Base-by-base conservation (phyloP, 148 eudicot genomes). In the Arctostaphylos glauca region DNA sequence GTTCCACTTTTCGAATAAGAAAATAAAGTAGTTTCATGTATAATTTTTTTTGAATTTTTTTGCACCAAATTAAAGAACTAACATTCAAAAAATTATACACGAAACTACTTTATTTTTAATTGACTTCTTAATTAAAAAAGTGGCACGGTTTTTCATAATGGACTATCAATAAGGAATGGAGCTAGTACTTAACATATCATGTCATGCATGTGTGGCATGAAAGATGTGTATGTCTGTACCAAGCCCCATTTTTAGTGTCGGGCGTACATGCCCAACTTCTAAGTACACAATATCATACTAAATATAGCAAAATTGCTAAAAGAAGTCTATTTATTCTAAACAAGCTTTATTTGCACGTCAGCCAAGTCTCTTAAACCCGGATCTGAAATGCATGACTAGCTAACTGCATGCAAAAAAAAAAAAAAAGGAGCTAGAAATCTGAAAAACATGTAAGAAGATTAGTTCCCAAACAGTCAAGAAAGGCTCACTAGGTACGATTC, bases 151-250 rank as follows among this genome's bases (percentile, higher is more conserved):
- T 50, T 50, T 50, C 54, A 0, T 9, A 50, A 50, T 50, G 10
- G 8, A 5, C 54, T 50, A 50, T 50, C 54, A 5, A 50, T 50
- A 50, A 50, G 6, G 8, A 5, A 50, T 2, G 10, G 41, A 64
- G 41, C 41, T 3, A 4, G 13, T 13, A 2, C 43, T 74, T 14
- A 74, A 23, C 21, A 50, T 0, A 49, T 49, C 23, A 74, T 23
- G 18, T 74, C 41, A 75, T 50, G 58, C 14, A 75, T 75, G 78
- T 50, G 38, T 49, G 58, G 58, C 56, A 75, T 75, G 58, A 16
- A 75, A 75, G 38, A 75, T 18, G 56, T n/a, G 41, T 48, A 53
- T 49, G 16, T n/a, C 38, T 21, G 38, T 13, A 49, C 50, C 49
- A 71, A 71, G 5, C 38, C 18, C 5, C 4, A 4, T 23, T 75